Conservation (phyloP, 2,329 filamentous ascomycete species). For the Passalora sequoiae region DNA sequence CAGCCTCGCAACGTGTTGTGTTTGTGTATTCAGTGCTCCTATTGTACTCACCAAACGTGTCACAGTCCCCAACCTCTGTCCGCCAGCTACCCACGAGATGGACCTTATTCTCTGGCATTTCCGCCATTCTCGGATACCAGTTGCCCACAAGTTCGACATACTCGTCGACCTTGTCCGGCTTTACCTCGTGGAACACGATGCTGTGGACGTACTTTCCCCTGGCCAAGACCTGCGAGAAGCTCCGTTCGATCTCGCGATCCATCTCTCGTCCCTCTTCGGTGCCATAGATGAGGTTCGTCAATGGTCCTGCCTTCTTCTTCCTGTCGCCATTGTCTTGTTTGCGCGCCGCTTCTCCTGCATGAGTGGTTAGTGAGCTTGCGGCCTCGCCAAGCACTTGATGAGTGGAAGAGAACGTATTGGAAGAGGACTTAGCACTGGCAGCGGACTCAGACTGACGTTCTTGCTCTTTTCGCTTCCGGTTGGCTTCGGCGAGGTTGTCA, state of each 20-base stretch:
- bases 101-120: constrained; percentile 81
- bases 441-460: constrained; percentile 65
- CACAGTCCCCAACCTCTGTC: constrained; percentile 93
- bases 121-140: constrained; percentile 90
- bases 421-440: constrained; percentile 31
- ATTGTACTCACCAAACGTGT: constrained; percentile 76
- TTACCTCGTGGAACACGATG: constrained; percentile 93
- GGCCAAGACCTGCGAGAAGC: constrained; percentile 90
- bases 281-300: constrained; percentile 90
- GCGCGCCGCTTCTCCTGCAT: constrained; percentile 52
- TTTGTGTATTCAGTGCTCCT: not conserved
- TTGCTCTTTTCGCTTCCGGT: constrained; percentile 71
- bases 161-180: constrained; percentile 91
- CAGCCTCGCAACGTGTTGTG: not conserved
- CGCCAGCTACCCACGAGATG: constrained; percentile 97
- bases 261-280: constrained; percentile 92
- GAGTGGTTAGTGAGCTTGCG: constrained; percentile 57
- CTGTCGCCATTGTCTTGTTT: constrained; percentile 56
- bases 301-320: constrained; percentile 55
- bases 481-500: constrained; percentile 68
- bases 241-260: constrained; percentile 91
- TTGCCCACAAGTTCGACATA: constrained; percentile 83
- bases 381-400: constrained; percentile 39
- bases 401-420: constrained; percentile 40
- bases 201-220: constrained; percentile 98